Conservation (phyloP, 768 basidiomycete species). For the Kwoniella botswanensis region DNA sequence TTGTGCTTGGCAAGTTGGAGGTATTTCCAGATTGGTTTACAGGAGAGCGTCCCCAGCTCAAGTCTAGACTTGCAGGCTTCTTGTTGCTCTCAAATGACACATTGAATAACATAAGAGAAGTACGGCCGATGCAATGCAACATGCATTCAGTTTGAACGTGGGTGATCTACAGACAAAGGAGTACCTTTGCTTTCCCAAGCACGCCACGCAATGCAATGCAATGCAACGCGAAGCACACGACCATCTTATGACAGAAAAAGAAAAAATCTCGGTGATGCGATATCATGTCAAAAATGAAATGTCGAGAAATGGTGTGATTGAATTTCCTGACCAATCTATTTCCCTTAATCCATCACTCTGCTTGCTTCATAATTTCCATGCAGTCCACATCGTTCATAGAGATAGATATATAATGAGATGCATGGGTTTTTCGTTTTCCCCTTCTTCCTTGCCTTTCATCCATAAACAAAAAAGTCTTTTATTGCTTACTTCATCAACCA, state of each 20-base stretch:
- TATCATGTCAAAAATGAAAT: slow-evolving; percentile 4
- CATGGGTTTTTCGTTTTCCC: neutral
- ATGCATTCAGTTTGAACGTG: neutral
- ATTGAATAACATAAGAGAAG: too few species aligned
- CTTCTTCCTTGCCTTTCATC: neutral
- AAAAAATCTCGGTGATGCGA: slow-evolving; percentile 1
- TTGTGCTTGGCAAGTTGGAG: too few species aligned
- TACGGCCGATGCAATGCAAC: neutral
- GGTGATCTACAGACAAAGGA: neutral
- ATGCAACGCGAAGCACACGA: neutral
- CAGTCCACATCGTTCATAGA: neutral
- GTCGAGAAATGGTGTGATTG: slow-evolving; percentile 26
- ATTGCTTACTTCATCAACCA: neutral
- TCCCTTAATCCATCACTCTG: slow-evolving; percentile 6
- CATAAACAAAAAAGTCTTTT: neutral
- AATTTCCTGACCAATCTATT: slow-evolving; percentile 15
- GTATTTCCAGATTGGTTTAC: too few species aligned
- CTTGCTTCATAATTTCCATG: neutral
- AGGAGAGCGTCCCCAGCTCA: too few species aligned
- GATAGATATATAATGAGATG: neutral
- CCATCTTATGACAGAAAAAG: neutral
- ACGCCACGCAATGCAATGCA: neutral
- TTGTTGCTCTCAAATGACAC: too few species aligned
- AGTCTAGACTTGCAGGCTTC: too few species aligned
- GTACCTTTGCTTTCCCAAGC: neutral